Evolutionary conservation across 2,329 filamentous ascomycete species (phyloP).

Genomic region (Mariannaea elegans): DNA sequence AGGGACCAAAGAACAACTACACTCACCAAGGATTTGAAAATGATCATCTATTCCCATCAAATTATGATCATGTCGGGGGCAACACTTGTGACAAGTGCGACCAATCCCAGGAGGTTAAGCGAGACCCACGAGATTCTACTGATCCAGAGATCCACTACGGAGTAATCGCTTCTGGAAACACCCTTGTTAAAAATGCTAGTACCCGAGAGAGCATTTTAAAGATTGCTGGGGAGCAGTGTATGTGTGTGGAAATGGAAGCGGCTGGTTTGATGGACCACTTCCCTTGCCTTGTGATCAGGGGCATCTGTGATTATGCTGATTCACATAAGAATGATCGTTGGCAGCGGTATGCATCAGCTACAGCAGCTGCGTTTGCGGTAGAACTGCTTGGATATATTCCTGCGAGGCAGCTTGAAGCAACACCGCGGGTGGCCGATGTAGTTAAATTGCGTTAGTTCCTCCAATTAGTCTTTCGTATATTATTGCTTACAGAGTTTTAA

Average conservation of each 20-base stretch:
- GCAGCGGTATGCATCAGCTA: conserved; percentile 43
- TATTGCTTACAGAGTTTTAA: too few relatives aligned
- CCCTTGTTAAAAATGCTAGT: conserved; percentile 32
- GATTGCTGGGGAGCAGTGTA: too few relatives aligned
- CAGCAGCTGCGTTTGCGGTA: conserved; percentile 43
- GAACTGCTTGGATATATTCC: too few relatives aligned
- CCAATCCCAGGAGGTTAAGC: too few relatives aligned
- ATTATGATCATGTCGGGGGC: conserved; percentile 9
- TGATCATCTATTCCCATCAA: not conserved
- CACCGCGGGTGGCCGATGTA: not conserved
- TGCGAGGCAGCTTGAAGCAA: not conserved
- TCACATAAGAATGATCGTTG: conserved; percentile 44
- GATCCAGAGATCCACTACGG: conserved; percentile 32
- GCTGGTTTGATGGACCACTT: too few relatives aligned
- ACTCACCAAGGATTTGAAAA: not conserved
- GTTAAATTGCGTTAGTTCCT: not conserved
- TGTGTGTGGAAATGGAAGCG: too few relatives aligned
- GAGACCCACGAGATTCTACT: too few relatives aligned
- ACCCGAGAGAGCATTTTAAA: conserved; percentile 10
- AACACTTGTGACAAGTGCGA: conserved; percentile 22
- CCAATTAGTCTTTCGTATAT: too few relatives aligned
- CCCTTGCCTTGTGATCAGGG: too few relatives aligned
- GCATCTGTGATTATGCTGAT: too few relatives aligned
- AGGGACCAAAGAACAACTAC: not conserved
- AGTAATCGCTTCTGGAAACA: conserved; percentile 26